A percentile compares a stretch with the other conserved stretches of the same genome.
Conservation (phyloP, 495 filamentous ascomycete genomes). For the Penicilliopsis zonata region DNA sequence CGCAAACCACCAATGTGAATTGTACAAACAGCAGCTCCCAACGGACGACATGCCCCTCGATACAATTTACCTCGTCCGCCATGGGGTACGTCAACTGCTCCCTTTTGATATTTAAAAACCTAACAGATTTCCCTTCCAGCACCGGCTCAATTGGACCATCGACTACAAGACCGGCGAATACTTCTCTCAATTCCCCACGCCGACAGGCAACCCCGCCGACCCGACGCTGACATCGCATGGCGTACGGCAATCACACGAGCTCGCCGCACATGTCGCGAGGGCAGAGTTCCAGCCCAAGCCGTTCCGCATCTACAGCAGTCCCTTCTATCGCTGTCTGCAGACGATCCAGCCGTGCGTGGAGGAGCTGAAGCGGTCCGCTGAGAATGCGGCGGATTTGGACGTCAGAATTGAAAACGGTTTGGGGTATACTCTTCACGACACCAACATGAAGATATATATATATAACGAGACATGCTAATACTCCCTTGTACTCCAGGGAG, state of each 20-base stretch:
- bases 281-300: conserved; percentile 53
- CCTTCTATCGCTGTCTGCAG: conserved; percentile 88
- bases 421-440: conserved; percentile 32
- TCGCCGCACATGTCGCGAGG: conserved; percentile 50
- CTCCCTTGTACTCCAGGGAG: conserved; percentile 50
- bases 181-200: conserved; percentile 50
- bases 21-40: no score
- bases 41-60: conserved; percentile 59
- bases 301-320: conserved; percentile 62
- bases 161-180: conserved; percentile 69
- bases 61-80: conserved; percentile 73
- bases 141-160: conserved; percentile 80
- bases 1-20: background rate
- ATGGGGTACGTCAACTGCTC: conserved; percentile 47
- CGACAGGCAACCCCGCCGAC: conserved; percentile 77
- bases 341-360: conserved; percentile 64
- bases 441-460: background rate
- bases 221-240: conserved; percentile 81
- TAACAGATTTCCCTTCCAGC: conserved; percentile 37
- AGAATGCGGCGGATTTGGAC: conserved; percentile 27
- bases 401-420: conserved; percentile 66
- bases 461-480: no score
- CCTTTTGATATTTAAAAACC: background rate
- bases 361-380: conserved; percentile 29
- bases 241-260: conserved; percentile 68